Evolutionary conservation across 495 filamentous ascomycete genomes (phyloP), one percentile per base, ranked within the genome.

Genomic region (Lophiotrema nucula): DNA sequence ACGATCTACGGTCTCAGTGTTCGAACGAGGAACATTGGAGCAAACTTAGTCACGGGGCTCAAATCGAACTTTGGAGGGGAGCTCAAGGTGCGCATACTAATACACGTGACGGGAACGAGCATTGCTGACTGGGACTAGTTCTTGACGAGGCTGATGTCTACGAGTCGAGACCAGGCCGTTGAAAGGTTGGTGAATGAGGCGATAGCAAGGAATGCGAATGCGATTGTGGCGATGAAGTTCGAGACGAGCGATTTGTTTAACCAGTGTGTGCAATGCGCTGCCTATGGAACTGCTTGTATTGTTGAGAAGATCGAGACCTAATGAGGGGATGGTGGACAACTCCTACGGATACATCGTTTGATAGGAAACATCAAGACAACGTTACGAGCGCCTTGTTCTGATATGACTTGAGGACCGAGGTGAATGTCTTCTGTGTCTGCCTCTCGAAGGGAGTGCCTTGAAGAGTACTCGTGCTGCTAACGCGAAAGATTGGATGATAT

Each of bases 1-100:
- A 76, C 79, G 16, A 73, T 84, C 33, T 84, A 82, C 70, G 81
- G 81, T 18, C 72, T 84, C 26, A 82, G 79, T 0, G 81, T 84
- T 4, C 81, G 81, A 12, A 76, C 76, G 4, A 77, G 81, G 15
- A 84, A 83, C 57, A 77, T 70, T 73, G 76, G 64, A 58, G 68
- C 71, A 8, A 71, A 69, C 27, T 65, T 82, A 11, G 70, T 69
- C 39, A 75, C 77, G 60, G 76, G 77, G 16, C 42, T 82, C 21
- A 78, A 78, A 61, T 79, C 75, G 47, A 64, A 77, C 0, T 76
- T 76, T 8, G 81, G 81, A 26, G 81, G 81, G 4, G 82, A 85
- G 72, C 73, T 85, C 18, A 69, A 43, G 35, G 50, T 53, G 18
- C 16, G 18, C 26, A 26, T 6, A 35, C 8, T 35, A n/a, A 35